Percentiles rank a stretch among this genome's conserved stretches.
These are phyloP conservation scores for Domatiomyces globalis DNA, from an alignment of 2,329 filamentous ascomycete genomes.

Conservation along the genomic window DNA sequence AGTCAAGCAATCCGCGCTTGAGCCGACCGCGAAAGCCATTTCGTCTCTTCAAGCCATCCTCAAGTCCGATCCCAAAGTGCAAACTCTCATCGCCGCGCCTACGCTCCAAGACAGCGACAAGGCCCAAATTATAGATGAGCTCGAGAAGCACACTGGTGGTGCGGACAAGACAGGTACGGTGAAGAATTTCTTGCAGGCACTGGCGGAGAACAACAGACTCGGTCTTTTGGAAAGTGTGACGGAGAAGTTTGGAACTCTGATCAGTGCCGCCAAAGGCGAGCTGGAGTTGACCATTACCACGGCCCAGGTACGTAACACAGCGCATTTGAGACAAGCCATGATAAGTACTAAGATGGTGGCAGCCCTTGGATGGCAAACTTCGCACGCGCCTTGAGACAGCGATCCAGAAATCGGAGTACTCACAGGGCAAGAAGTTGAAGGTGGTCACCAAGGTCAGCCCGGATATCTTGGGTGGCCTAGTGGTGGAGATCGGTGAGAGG, in stretches of 20 bases:
- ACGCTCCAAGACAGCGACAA: slow-evolving; percentile 71
- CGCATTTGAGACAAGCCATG: neutral
- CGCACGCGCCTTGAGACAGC: slow-evolving; percentile 74
- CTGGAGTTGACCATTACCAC: slow-evolving; percentile 84
- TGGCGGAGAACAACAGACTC: slow-evolving; percentile 94
- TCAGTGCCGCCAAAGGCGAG: slow-evolving; percentile 82
- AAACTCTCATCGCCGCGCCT: slow-evolving; percentile 59
- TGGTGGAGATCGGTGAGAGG: slow-evolving; percentile 94
- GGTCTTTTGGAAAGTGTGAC: slow-evolving; percentile 66
- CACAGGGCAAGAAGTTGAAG: slow-evolving; percentile 94
- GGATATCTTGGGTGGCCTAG: slow-evolving; percentile 80
- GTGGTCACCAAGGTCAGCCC: slow-evolving; percentile 90
- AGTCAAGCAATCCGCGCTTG: slow-evolving; percentile 72
- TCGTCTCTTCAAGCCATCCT: slow-evolving; percentile 55
- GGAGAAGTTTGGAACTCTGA: slow-evolving; percentile 75
- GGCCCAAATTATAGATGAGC: slow-evolving; percentile 68
- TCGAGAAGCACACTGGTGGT: slow-evolving; percentile 65
- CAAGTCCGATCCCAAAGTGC: slow-evolving; percentile 72
- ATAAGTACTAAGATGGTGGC: slow-evolving; percentile 7
- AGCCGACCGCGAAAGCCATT: slow-evolving; percentile 70
- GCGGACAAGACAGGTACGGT: slow-evolving; percentile 61
- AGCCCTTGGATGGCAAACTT: slow-evolving; percentile 78
- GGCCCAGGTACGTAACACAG: slow-evolving; percentile 54
- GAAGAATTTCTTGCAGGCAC: slow-evolving; percentile 81
- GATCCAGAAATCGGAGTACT: slow-evolving; percentile 77